phyloP scores from a whole-genome alignment of 164 flowering plant genomes.

The Stephania japonica region DNA sequence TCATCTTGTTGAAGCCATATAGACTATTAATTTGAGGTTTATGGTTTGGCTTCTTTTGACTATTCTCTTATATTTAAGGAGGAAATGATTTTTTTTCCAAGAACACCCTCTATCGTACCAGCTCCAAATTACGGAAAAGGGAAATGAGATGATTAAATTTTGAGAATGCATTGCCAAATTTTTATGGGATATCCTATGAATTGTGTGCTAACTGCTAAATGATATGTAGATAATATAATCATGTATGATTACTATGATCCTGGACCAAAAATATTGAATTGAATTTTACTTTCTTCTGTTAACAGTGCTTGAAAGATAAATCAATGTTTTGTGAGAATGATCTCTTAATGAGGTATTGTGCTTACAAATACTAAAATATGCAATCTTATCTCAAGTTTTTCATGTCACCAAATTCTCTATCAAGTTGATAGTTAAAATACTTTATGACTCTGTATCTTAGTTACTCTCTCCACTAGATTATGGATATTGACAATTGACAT shows the following conservation, averaged over 20 bases:
- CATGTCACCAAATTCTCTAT: neutral
- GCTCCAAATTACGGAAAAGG: neutral
- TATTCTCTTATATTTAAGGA: neutral
- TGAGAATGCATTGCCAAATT: no score
- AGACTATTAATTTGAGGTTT: neutral
- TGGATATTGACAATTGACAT: neutral
- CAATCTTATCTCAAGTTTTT: neutral
- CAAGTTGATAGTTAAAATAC: neutral
- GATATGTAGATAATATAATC: no score
- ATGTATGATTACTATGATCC: no score
- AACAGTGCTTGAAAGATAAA: no score
- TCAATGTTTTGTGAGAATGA: neutral
- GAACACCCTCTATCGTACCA: no score
- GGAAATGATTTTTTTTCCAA: no score
- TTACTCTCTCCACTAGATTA: neutral
- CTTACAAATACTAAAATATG: neutral
- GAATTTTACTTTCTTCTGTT: no score
- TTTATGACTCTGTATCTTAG: neutral
- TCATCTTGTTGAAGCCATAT: neutral
- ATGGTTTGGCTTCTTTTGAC: neutral
- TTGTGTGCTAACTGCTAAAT: no score
- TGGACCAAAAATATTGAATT: no score
- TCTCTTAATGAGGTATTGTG: neutral
- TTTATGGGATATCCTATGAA: no score
- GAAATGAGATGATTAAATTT: neutral